Conservation (phyloP, 768 basidiomycete genomes). For the Cystobasidium onofrii region DNA sequence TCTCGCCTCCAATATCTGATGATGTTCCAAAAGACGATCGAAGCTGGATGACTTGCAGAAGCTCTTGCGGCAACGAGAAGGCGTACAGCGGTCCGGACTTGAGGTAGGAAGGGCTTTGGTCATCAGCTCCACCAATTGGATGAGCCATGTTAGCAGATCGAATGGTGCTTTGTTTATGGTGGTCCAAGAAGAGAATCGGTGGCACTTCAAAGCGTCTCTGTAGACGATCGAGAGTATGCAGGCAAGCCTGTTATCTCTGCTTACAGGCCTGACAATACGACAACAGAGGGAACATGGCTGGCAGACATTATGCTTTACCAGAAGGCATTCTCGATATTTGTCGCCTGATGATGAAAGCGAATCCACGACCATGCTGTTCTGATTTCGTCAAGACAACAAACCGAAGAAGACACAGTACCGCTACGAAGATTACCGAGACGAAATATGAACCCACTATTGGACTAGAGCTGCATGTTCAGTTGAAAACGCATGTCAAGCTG, state of each 20-base stretch:
- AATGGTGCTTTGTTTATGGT: background rate
- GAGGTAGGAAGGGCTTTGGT: background rate
- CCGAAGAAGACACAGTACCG: background rate
- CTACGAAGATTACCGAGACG: background rate
- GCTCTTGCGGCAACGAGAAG: constrained; percentile 34
- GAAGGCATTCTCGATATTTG: background rate
- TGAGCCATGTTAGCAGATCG: background rate
- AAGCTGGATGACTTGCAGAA: constrained; percentile 34
- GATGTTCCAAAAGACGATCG: constrained; percentile 24
- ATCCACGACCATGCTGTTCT: background rate
- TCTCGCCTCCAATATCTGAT: background rate
- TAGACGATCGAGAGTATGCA: background rate
- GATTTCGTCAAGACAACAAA: background rate
- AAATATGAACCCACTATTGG: constrained; percentile 83
- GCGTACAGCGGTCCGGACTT: constrained; percentile 34
- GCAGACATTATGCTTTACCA: background rate
- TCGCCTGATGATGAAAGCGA: background rate
- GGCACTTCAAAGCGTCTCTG: background rate
- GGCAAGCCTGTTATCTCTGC: background rate
- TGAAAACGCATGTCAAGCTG: constrained; percentile 76
- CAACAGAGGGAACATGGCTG: background rate
- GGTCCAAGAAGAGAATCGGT: background rate
- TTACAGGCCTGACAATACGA: background rate
- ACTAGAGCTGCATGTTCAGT: constrained; percentile 90
- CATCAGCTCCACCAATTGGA: background rate